These are phyloP conservation scores for Trifolium fragiferum DNA, from an alignment of 306 rosid species.

Conservation along the genomic window DNA sequence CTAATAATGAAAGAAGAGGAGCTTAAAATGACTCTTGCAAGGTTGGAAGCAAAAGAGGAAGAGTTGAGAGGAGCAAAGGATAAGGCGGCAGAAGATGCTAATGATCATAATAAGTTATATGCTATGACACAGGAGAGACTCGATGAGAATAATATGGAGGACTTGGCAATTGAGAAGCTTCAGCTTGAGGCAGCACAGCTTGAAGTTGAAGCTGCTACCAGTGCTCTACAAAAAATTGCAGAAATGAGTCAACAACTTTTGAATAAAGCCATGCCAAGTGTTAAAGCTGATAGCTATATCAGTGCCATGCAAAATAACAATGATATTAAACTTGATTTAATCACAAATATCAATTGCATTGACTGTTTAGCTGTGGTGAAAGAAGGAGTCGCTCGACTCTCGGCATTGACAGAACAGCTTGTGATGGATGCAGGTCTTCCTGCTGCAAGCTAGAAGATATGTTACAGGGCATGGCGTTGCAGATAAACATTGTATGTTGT, in stretches of 20 bases:
- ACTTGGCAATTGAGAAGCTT: slow-evolving; percentile 79
- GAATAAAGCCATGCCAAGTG: slow-evolving; percentile 51
- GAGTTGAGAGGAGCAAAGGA: slow-evolving; percentile 61
- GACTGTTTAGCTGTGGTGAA: slow-evolving; percentile 55
- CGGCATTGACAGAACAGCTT: slow-evolving; percentile 74
- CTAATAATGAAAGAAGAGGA: slow-evolving; percentile 80
- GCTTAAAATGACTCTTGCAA: slow-evolving; percentile 64
- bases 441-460: slow-evolving; percentile 46
- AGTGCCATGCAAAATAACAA: slow-evolving; percentile 26
- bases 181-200: slow-evolving; percentile 82
- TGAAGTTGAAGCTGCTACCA: slow-evolving; percentile 83
- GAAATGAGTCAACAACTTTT: slow-evolving; percentile 71
- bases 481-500: not conserved
- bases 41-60: slow-evolving; percentile 66
- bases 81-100: slow-evolving; percentile 56
- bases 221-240: slow-evolving; percentile 70
- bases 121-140: slow-evolving; percentile 67
- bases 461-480: slow-evolving; percentile 12
- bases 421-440: slow-evolving; percentile 70
- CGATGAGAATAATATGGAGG: slow-evolving; percentile 59
- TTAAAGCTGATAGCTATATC: slow-evolving; percentile 51
- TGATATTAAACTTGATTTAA: not conserved
- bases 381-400: slow-evolving; percentile 65
- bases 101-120: slow-evolving; percentile 59
- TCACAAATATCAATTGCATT: slow-evolving; percentile 28